Evolutionary conservation across 1,139 yeast genomes (phyloP).

Genomic region (Diutina siamensis): DNA sequence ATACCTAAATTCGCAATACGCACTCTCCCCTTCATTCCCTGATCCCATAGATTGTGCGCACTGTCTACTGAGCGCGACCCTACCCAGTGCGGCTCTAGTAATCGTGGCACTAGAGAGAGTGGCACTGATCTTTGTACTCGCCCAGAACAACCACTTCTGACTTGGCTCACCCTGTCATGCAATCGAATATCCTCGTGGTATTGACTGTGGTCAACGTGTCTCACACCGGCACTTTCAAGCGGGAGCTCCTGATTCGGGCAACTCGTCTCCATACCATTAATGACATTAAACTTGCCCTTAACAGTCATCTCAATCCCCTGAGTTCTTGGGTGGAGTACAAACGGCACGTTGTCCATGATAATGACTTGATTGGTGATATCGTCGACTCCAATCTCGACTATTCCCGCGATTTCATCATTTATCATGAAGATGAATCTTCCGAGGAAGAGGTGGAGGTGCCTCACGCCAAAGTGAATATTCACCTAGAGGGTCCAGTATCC

Average conservation of each 20-base stretch:
- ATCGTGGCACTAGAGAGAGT: too few species aligned
- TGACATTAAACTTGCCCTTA: not conserved
- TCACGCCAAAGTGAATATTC: not conserved
- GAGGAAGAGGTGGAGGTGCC: not conserved
- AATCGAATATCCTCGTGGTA: not conserved
- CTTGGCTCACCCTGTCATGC: too few species aligned
- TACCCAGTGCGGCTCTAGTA: too few species aligned
- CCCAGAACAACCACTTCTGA: too few species aligned
- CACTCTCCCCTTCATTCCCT: too few species aligned
- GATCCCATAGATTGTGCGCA: too few species aligned
- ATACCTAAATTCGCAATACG: too few species aligned
- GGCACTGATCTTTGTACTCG: too few species aligned
- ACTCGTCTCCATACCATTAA: not conserved
- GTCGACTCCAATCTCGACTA: not conserved
- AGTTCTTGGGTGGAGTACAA: not conserved
- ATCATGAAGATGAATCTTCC: not conserved
- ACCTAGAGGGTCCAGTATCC: not conserved
- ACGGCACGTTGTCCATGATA: not conserved
- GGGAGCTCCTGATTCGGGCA: conserved; percentile 2
- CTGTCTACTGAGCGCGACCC: too few species aligned
- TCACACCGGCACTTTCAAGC: not conserved
- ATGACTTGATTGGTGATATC: not conserved
- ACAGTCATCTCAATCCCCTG: not conserved
- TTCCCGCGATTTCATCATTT: not conserved
- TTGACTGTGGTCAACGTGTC: not conserved